Base-by-base conservation (phyloP, 1,139 yeast genomes). In the Candida sanyaensis region DNA sequence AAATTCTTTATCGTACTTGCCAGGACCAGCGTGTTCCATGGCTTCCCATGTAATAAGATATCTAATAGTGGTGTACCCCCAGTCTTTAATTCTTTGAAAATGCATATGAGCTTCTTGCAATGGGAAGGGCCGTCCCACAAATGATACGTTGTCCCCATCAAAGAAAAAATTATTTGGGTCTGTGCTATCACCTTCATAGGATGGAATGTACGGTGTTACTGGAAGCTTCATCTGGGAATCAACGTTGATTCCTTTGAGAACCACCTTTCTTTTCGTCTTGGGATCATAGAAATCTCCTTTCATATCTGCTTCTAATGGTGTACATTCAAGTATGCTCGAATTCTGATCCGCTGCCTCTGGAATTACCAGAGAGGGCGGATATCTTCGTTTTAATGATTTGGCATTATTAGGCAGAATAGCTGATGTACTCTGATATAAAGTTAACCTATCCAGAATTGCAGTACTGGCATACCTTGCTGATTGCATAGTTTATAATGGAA, bases 1-100 rank as follows among this genome's bases (percentile, higher is more conserved):
- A 59, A 82, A 92, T 11, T 82, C 91, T 36, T 80, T 83, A 64
- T 92, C 98, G 61, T 91, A 92, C 11, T 66, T 66, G 0, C 90
- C 95, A 0, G 98, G 98, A 0, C 96, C 97, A 44, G 71, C 73
- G 58, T 92, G 97, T 63, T 92, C 97, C 8, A 92, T 59, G 0
- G 97, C 95, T 62, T 92, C 98, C 97, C 97, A 92, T 0, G 96
- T 87, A 40, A 88, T 72, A 13, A 91, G 73, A 61, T 85, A 88
- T 49, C 97, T 69, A 24, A 91, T 78, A 8, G 87, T 78, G 62
- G 91, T 91, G 64, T 78, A 89, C 1, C 97, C 97, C 82, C 95
- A 81, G 10, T 85, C 76, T 61, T 85, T 87, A 58, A 91, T 80
- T 49, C 96, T 69, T 27, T 65, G 71, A 42, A 91, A 72, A 64